A percentile compares a stretch with the other conserved stretches of the same genome.
Conservation (phyloP, 2,329 filamentous ascomycete species). For the Calonectria multiphialidica region DNA sequence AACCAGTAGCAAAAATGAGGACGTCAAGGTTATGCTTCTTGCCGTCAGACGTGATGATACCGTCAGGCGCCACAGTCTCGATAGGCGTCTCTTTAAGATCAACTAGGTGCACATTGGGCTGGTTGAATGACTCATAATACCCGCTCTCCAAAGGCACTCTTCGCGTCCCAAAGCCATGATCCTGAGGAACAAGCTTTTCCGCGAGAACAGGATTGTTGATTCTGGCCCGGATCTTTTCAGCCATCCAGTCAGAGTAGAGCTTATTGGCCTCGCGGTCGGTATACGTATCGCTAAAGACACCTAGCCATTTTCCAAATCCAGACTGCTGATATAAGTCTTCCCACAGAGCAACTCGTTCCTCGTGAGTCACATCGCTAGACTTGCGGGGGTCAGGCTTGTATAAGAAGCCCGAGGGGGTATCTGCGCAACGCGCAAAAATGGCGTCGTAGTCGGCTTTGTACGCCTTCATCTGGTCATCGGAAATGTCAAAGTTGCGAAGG, state of each 20-base stretch:
- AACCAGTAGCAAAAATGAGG: conserved; percentile 34
- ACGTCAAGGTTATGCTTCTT: conserved; percentile 27
- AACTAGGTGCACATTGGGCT: conserved; percentile 31
- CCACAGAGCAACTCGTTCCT: conserved; percentile 27
- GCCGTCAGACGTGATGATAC: conserved; percentile 24
- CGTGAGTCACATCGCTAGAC: conserved; percentile 12
- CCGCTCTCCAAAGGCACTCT: conserved; percentile 33
- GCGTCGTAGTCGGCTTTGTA: conserved; percentile 25
- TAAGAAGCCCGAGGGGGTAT: conserved; percentile 27
- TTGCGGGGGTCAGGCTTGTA: conserved; percentile 33
- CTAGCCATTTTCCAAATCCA: conserved; percentile 32
- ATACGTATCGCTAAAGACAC: conserved; percentile 33
- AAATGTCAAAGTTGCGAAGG: conserved; percentile 33
- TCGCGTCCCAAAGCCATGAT: conserved; percentile 29
- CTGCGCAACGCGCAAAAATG: conserved; percentile 20
- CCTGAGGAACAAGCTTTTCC: conserved; percentile 26
- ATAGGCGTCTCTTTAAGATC: conserved; percentile 27
- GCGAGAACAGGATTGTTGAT: conserved; percentile 22
- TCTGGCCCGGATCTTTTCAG: conserved; percentile 25
- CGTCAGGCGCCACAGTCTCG: neutral
- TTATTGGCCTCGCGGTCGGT: conserved; percentile 29
- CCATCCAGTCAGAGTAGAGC: conserved; percentile 33
- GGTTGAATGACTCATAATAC: conserved; percentile 33
- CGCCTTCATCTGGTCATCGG: conserved; percentile 16
- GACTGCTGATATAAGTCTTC: conserved; percentile 27